Evolutionary conservation across 345 rosid genomes (phyloP), one percentile per base, ranked within the genome.

Genomic region (Gossypium turneri): DNA sequence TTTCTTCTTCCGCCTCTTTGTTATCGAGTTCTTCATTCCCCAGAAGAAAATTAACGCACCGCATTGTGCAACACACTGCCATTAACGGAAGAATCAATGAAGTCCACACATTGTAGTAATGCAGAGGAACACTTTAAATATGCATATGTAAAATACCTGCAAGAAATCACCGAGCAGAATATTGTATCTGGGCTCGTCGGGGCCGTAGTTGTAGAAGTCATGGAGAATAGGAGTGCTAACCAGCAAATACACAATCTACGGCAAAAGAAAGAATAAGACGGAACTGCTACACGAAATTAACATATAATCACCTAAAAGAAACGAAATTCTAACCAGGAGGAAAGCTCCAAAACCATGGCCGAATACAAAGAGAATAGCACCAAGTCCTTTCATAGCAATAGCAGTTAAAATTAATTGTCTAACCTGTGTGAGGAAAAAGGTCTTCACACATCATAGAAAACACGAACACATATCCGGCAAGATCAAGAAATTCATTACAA

Each of bases 31-130:
- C 89, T 87, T 94, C 97, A 92, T 91, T 81, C 94, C 95, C 9
- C 88, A 69, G 85, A 92, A 94, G 90, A 87, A 92, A 64, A 94
- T 86, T 82, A 94, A 78, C 8, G 98, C 97, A 52, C 97, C 97
- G 17, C 84, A 90, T 43, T 90, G 90, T 11, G 97, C 97, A 81
- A 92, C 84, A 47, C 84, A 81, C 98, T 94, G 87, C 82, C 73
- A 73, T 74, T 64, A 74, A n/a, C 8, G 0, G 27, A 48, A 55
- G 44, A 70, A 67, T 19, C 66, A 25, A 63, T 17, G 16, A 70
- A 53, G 65, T 63, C 59, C 50, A 8, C 15, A 66, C 12, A 45
- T 25, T 4, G 34, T 61, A 61, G 34, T 61, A 61, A 64, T 44
- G 55, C 25, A 9, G 1, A 4, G 2, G 62, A 58, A 67, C 8